These are phyloP conservation scores for Dalbergia cochinchinensis DNA, from an alignment of 306 rosid genomes.

Conservation along the genomic window DNA sequence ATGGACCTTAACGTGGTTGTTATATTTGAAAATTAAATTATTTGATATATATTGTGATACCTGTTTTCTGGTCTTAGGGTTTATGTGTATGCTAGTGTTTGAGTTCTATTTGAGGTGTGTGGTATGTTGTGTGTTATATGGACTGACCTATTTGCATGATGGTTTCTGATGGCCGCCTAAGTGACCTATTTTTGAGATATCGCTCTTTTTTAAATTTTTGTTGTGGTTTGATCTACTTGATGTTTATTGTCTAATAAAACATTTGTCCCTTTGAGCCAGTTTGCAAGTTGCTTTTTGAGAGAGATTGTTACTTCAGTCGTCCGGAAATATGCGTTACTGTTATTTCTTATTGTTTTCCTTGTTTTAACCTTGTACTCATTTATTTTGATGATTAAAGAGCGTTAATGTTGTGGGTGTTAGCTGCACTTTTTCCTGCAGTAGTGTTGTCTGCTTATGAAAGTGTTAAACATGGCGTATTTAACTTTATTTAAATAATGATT, in stretches of 20 bases:
- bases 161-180: not conserved
- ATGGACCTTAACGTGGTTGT: not conserved
- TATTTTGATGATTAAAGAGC: not conserved
- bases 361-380: not conserved
- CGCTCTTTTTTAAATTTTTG: not conserved
- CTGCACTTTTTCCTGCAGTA: not conserved
- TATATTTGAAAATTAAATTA: not conserved
- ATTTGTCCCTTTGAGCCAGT: not conserved
- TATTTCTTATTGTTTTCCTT: not conserved
- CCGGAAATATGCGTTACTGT: not conserved
- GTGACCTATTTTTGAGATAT: not conserved
- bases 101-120: slow-evolving; percentile 2
- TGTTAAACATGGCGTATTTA: not conserved
- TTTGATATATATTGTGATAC: not conserved
- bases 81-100: not conserved
- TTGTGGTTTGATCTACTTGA: not conserved
- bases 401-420: not conserved
- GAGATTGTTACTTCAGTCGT: not conserved
- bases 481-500: slow-evolving; percentile 6
- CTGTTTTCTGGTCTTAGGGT: not conserved
- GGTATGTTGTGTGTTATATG: not conserved
- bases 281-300: not conserved
- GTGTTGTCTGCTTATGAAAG: not conserved
- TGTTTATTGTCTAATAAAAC: not conserved
- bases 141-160: slow-evolving; percentile 4